These are phyloP conservation scores for Neonothopanus nambi DNA, from an alignment of 1,284 basidiomycete genomes.

Conservation along the genomic window DNA sequence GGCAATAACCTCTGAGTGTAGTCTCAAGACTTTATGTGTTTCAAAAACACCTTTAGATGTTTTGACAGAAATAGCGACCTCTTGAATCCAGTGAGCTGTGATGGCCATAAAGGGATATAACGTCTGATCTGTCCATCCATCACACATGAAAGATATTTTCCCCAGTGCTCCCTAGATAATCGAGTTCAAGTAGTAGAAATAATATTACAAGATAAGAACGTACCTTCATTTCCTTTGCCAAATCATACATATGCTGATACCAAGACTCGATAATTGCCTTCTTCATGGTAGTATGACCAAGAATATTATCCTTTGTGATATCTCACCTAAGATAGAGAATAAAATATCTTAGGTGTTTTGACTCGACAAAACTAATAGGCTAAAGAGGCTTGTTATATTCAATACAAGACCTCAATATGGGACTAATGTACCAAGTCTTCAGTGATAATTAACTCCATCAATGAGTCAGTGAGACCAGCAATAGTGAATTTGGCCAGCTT, in stretches of 20 bases:
- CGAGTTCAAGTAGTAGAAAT: background rate
- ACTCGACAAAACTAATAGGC: background rate
- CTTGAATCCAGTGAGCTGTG: constrained; percentile 6
- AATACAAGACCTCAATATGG: background rate
- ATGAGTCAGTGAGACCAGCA: background rate
- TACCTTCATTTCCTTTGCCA: background rate
- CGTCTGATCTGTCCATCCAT: background rate
- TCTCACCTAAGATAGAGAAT: background rate
- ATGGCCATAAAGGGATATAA: constrained; percentile 2
- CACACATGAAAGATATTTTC: background rate
- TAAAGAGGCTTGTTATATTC: background rate
- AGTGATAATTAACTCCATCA: background rate
- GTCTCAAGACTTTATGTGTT: background rate
- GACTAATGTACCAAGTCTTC: background rate
- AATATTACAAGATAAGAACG: background rate
- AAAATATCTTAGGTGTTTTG: background rate
- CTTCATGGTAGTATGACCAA: background rate
- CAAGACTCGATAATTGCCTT: background rate
- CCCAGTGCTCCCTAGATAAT: too few relatives aligned
- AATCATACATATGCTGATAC: background rate
- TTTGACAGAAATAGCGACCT: background rate
- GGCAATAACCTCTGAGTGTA: constrained; percentile 12
- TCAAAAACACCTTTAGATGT: background rate
- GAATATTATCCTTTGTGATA: background rate
- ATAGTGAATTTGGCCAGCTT: background rate